Percentiles rank a stretch among this genome's conserved stretches.
phyloP scores from a whole-genome alignment of 148 eudicot genomes.

The Camellia lanceoleosa region DNA sequence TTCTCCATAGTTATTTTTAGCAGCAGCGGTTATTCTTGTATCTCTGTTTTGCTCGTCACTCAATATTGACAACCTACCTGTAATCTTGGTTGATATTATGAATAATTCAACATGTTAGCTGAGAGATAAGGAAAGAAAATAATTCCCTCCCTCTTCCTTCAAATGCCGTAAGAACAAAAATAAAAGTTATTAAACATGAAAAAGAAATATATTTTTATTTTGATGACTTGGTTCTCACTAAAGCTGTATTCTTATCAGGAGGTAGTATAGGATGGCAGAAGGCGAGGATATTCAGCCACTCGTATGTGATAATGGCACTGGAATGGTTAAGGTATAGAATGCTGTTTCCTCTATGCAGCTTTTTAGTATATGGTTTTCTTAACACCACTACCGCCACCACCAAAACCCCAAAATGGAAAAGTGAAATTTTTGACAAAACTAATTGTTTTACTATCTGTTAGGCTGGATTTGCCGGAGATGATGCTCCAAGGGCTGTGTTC shows the following conservation, averaged over 20 bases:
- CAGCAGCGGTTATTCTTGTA: neutral
- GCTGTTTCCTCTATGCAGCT: no score
- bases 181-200: neutral
- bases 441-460: slow-evolving; percentile 17
- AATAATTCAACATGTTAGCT: neutral
- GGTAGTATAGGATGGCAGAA: slow-evolving; percentile 58
- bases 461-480: slow-evolving; percentile 99
- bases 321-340: slow-evolving; percentile 69
- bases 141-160: no score
- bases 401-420: neutral
- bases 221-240: neutral
- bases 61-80: no score
- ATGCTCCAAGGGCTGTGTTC: slow-evolving; percentile 86
- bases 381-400: no score
- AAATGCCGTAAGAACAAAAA: neutral
- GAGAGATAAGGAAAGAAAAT: neutral
- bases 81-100: no score
- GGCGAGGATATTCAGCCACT: slow-evolving; percentile 83
- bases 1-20: neutral
- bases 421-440: neutral
- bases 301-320: slow-evolving; percentile 82
- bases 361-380: neutral
- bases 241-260: slow-evolving; percentile 25
- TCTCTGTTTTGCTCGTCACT: neutral
- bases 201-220: neutral